A percentile compares a stretch with the other conserved stretches of the same genome.
These are phyloP conservation scores for Fusarium neocosmosporiellum DNA, from an alignment of 2,329 filamentous ascomycete species.

Conservation along the genomic window DNA sequence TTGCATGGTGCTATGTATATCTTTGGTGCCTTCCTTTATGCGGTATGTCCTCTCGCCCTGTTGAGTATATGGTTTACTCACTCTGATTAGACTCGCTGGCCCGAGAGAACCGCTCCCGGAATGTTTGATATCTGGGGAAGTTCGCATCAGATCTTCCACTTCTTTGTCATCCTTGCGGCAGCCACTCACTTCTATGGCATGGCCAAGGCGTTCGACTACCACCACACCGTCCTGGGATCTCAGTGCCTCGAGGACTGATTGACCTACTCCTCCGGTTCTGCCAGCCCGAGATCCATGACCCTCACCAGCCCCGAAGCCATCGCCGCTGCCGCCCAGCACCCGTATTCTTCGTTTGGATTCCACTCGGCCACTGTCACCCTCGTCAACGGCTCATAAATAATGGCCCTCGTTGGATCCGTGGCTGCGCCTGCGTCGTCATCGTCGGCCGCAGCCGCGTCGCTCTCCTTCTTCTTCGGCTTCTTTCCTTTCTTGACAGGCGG, in stretches of 20 bases:
- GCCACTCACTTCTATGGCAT: slow-evolving; percentile 84
- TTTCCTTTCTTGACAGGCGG: slow-evolving; percentile 51
- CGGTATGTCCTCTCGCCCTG: slow-evolving; percentile 62
- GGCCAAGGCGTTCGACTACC: slow-evolving; percentile 85
- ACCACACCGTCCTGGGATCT: slow-evolving; percentile 71
- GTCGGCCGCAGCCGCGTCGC: slow-evolving; percentile 44
- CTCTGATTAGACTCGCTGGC: slow-evolving; percentile 74
- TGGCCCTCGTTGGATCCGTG: slow-evolving; percentile 55
- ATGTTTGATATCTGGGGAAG: slow-evolving; percentile 90
- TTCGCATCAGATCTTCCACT: slow-evolving; percentile 96
- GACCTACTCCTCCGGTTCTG: slow-evolving; percentile 42
- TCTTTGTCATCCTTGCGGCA: slow-evolving; percentile 86
- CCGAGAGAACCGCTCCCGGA: slow-evolving; percentile 82
- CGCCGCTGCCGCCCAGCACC: slow-evolving; percentile 74
- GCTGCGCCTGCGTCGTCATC: slow-evolving; percentile 48
- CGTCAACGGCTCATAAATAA: slow-evolving; percentile 71
- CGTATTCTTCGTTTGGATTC: slow-evolving; percentile 75
- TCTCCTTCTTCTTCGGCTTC: slow-evolving; percentile 52
- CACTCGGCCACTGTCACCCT: slow-evolving; percentile 72
- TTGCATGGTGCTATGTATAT: slow-evolving; percentile 88
- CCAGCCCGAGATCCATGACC: slow-evolving; percentile 72
- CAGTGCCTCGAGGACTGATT: slow-evolving; percentile 54
- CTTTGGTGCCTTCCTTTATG: slow-evolving; percentile 86
- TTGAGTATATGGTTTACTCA: slow-evolving; percentile 3
- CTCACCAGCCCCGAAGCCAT: slow-evolving; percentile 75